Percentiles rank a stretch among this genome's conserved stretches.
Evolutionary conservation across 2,329 filamentous ascomycete genomes (phyloP).

Genomic region (Fusarium sororula): DNA sequence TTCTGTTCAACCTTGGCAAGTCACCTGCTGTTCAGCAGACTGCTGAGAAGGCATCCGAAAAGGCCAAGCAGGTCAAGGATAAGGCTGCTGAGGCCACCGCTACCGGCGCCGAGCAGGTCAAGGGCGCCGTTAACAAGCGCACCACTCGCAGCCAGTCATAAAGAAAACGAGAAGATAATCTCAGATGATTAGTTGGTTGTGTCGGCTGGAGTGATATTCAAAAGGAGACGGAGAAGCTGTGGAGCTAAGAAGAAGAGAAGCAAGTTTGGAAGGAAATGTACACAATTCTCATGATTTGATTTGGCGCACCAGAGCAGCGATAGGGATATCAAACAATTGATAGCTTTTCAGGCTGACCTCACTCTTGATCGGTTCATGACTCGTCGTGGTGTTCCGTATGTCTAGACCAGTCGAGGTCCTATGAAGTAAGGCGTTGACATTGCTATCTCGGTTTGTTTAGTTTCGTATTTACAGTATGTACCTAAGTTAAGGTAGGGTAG

Average conservation of each 20-base stretch:
- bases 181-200: neutral
- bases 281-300: conserved; percentile 33
- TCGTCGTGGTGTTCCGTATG: neutral
- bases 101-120: conserved; percentile 75
- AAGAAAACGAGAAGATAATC: conserved; percentile 7
- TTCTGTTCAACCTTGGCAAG: conserved; percentile 70
- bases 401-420: conserved; percentile 6
- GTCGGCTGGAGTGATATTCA: conserved; percentile 1
- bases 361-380: neutral
- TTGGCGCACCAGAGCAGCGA: conserved; percentile 32
- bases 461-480: neutral
- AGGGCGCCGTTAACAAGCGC: conserved; percentile 75
- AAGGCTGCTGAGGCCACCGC: conserved; percentile 71
- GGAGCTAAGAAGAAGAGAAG: conserved; percentile 14
- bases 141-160: conserved; percentile 66
- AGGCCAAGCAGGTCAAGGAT: conserved; percentile 74
- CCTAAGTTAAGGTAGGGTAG: neutral
- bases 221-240: conserved; percentile 5
- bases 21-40: conserved; percentile 79
- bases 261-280: conserved; percentile 27
- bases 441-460: conserved; percentile 14
- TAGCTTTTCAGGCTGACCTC: conserved; percentile 20
- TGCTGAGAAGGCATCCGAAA: conserved; percentile 70
- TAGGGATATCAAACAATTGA: conserved; percentile 24
- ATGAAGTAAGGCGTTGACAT: conserved; percentile 28